phyloP scores from a whole-genome alignment of 768 basidiomycete genomes.

The Termitomyces heimii region DNA sequence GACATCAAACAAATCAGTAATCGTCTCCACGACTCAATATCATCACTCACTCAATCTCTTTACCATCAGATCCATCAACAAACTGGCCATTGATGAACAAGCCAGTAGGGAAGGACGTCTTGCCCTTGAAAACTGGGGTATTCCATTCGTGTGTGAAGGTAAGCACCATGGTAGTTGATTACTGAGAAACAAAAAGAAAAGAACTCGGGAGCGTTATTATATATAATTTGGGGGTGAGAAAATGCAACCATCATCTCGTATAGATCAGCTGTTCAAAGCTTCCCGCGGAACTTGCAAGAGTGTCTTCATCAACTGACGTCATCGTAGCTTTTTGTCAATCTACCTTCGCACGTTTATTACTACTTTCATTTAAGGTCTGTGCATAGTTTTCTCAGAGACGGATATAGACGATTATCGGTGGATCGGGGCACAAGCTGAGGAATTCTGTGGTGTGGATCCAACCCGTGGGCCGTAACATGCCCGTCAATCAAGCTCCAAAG shows the following conservation, averaged over 20 bases:
- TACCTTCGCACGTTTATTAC: not conserved
- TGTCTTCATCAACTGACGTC: not conserved
- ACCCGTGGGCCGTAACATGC: too few relatives aligned
- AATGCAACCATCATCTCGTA: not conserved
- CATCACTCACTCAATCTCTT: conserved; percentile 54
- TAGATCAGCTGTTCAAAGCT: conserved; percentile 1
- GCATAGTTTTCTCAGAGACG: too few relatives aligned
- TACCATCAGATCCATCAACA: conserved; percentile 43
- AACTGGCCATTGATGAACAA: conserved; percentile 73
- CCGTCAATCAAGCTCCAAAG: too few relatives aligned
- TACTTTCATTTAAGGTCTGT: not conserved
- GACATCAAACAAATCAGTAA: conserved; percentile 5
- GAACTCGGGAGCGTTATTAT: not conserved
- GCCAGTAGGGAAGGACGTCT: conserved; percentile 55
- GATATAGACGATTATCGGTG: not conserved
- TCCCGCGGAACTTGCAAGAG: not conserved
- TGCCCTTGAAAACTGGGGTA: conserved; percentile 49
- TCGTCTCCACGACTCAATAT: not conserved
- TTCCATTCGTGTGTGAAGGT: conserved; percentile 46
- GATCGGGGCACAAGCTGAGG: not conserved
- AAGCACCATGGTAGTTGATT: conserved; percentile 21
- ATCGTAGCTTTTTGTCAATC: not conserved
- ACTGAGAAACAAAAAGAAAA: not conserved
- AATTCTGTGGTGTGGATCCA: not conserved
- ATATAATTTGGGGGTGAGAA: not conserved